These are phyloP conservation scores for Dictyostelium firmibasis DNA, from an alignment of 78 protist genomes.

Conservation along the genomic window DNA sequence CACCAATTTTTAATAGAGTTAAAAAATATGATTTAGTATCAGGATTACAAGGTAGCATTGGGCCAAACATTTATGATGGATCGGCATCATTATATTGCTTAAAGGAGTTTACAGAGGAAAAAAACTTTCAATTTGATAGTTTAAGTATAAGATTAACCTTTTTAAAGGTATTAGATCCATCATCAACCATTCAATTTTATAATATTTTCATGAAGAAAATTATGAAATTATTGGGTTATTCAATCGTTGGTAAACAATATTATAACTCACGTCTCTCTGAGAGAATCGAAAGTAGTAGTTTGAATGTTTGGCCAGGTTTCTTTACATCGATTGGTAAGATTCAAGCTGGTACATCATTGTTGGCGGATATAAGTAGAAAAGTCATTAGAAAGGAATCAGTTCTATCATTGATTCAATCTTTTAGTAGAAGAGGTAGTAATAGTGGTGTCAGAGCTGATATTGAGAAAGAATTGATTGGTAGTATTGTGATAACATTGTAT, in stretches of 20 bases:
- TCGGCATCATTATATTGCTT: background rate
- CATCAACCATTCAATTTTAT: background rate
- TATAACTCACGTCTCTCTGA: background rate
- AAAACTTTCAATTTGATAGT: background rate
- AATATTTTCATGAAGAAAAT: background rate
- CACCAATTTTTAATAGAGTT: background rate
- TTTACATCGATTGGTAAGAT: background rate
- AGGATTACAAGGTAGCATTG: background rate
- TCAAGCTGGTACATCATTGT: background rate
- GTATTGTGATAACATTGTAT: background rate
- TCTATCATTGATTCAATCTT: background rate
- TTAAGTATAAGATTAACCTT: background rate
- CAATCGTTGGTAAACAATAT: conserved; percentile 27
- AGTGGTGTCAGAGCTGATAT: background rate
- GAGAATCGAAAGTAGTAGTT: conserved; percentile 8
- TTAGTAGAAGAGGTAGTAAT: background rate
- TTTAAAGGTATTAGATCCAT: background rate
- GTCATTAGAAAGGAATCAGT: conserved; percentile 1
- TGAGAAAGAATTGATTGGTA: background rate
- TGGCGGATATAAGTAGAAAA: conserved; percentile 31
- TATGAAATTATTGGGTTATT: background rate
- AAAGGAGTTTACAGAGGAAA: background rate
- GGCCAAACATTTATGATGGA: background rate
- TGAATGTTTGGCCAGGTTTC: conserved; percentile 58
- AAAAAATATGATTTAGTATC: background rate